Conservation (phyloP, 495 filamentous ascomycete genomes). For the Xylaria sp. region DNA sequence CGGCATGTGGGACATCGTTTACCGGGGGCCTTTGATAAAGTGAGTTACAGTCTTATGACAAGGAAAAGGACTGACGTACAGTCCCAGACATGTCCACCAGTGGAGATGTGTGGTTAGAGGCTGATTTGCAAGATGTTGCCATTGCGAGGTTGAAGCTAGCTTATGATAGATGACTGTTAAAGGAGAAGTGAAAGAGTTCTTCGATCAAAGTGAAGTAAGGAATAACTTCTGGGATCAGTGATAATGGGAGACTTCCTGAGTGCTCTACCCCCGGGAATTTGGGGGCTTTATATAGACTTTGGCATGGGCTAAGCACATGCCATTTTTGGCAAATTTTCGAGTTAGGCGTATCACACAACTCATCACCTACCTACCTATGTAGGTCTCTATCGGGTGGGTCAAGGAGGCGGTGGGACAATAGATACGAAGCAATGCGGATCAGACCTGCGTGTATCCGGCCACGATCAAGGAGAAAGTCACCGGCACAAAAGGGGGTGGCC, state of each 20-base stretch:
- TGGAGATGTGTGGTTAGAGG: slow-evolving; percentile 9
- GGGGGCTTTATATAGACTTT: slow-evolving; percentile 19
- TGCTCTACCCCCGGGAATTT: not conserved
- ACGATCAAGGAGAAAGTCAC: slow-evolving; percentile 2
- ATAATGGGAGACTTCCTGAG: not conserved
- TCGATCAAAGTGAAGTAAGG: no score
- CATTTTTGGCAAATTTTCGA: not conserved
- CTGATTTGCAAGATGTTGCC: slow-evolving; percentile 14
- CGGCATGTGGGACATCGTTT: slow-evolving; percentile 29
- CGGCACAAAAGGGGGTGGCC: slow-evolving; percentile 12
- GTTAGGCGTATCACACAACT: not conserved
- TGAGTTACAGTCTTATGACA: not conserved
- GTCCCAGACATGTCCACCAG: slow-evolving; percentile 24
- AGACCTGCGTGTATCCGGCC: slow-evolving; percentile 20
- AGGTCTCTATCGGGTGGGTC: slow-evolving; percentile 7
- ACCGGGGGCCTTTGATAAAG: slow-evolving; percentile 14
- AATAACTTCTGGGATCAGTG: not conserved
- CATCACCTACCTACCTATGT: no score
- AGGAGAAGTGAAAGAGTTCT: not conserved
- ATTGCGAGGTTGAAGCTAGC: slow-evolving; percentile 5
- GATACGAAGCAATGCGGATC: not conserved
- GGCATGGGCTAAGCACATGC: not conserved
- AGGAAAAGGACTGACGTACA: slow-evolving; percentile 3
- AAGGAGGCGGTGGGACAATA: slow-evolving; percentile 18
- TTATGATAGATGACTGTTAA: not conserved